phyloP scores from a whole-genome alignment of 306 rosid species.

The Nissolia schottii region DNA sequence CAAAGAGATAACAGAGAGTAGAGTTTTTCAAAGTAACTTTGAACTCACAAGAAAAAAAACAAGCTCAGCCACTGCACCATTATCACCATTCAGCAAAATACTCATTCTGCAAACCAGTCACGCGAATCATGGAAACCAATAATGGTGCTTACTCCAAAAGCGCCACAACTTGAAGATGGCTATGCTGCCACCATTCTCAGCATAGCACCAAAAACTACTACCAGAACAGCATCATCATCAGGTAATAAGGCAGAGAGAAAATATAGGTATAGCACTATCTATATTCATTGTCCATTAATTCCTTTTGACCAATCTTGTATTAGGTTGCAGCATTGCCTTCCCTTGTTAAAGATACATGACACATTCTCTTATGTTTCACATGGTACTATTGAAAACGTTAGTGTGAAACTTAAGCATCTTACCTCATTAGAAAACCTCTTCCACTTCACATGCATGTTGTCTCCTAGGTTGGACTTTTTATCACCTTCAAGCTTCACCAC shows the following conservation, averaged over 20 bases:
- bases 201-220: constrained; percentile 4
- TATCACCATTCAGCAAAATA: constrained; percentile 21
- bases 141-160: constrained; percentile 21
- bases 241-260: constrained; percentile 15
- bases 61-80: constrained; percentile 31
- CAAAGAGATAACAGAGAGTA: not conserved
- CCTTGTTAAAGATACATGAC: constrained; percentile 37
- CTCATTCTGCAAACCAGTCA: constrained; percentile 27
- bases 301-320: constrained; percentile 15
- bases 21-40: constrained; percentile 39
- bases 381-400: constrained; percentile 53
- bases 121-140: constrained; percentile 43
- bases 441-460: constrained; percentile 74
- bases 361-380: constrained; percentile 49
- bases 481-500: constrained; percentile 28
- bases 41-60: constrained; percentile 31
- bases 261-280: constrained; percentile 11
- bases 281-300: not conserved
- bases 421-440: constrained; percentile 26
- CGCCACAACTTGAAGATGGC: constrained; percentile 18
- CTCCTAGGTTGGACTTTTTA: constrained; percentile 48
- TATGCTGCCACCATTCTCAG: not conserved
- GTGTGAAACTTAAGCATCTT: constrained; percentile 66
- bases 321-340: not conserved
- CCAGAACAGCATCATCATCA: not conserved